Base-by-base conservation (phyloP, 805 yeast species). In the Kurtzmaniella fragi region DNA sequence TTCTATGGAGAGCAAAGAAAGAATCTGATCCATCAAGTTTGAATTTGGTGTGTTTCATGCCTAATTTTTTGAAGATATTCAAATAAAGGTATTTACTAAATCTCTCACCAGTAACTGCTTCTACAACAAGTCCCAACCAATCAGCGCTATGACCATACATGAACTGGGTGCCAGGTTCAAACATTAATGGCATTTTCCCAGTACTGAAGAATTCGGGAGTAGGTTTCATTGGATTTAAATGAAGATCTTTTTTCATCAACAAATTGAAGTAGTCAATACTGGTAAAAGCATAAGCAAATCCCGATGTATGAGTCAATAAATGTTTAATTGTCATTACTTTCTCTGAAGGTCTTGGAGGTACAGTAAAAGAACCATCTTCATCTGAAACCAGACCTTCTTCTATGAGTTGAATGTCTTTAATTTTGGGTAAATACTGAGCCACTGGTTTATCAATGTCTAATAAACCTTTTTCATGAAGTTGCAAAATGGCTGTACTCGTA, bases 141-240 rank as follows among this genome's bases (percentile, higher is more conserved):
- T 68, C 73, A 17, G 50, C 47, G 30, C 58, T 54, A 39, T 59
- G 61, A 7, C 73, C 73, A 42, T 68, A 68, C 31, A 44, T 43
- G 57, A 64, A 68, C 15, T 49, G 39, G 2, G 66, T 42, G 2
- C 73, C 73, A 3, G 73, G 73, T 42, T 68, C 72, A 37, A 47
- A 44, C 9, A 53, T 32, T 35, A 59, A 46, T 5, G 64, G 64
- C 44, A 53, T 55, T 28, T 50, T 57, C 8, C 52, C 53, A 3
- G 54, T 50, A 1, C 44, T 39, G 45, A 62, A 62, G 13, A 57
- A 46, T 11, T 49, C 51, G 37, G 32, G 45, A 25, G 53, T 44
- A 0, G 67, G 64, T 28, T 44, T 45, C 7, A 46, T 40, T 3
- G 50, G 49, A 39, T 48, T 53, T 14, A 49, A 32, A 8, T 46